Base-by-base conservation (phyloP, 177 flowering plant genomes). In the Vitis hybrid region DNA sequence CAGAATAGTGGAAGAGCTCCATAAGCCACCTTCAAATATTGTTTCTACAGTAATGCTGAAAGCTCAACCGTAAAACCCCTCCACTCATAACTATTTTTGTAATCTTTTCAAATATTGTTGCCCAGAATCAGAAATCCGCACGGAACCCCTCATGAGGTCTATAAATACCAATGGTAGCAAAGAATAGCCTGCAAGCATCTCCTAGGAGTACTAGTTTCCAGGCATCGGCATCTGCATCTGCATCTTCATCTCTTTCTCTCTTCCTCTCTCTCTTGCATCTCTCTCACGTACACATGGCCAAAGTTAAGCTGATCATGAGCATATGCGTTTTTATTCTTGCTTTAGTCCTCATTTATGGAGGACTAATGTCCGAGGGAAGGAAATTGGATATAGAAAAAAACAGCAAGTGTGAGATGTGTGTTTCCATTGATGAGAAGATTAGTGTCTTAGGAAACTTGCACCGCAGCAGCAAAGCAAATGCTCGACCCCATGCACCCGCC, bases 331-430 rank as follows among this genome's bases (percentile, higher is more conserved):
- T 81, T 29, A 56, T 81, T 45, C 64, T 81, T 65, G 60, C 65
- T 5, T 26, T 81, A 26, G 4, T 76, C 1, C 48, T 71, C 53
- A 76, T 64, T 19, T 18, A 15, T 68, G 75, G 56, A 18, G 58
- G 29, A 26, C 29, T 76, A 18, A 29, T 66, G 6, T 60, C 56
- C n/a, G 79, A 78, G 59, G 81, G 26, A 74, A 84, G 84, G 73
- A 64, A 29, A 16, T 50, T 75, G 57, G 62, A 16, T 12, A 2
- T 58, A 15, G 62, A 31, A 33, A 51, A 48, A n/a, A 51, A 22
- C n/a, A 51, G 16, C 8, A n/a, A 52, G 18, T n/a, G n/a, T 16
- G n/a, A 64, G 57, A 51, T 2, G 14, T 2, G 18, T 61, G 49
- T 12, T 4, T 2, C 29, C 29, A 26, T 26, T 26, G 29, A 26